Evolutionary conservation across 75 land plant genomes (phyloP).

Genomic region (Pseudotsuga menziesii): DNA sequence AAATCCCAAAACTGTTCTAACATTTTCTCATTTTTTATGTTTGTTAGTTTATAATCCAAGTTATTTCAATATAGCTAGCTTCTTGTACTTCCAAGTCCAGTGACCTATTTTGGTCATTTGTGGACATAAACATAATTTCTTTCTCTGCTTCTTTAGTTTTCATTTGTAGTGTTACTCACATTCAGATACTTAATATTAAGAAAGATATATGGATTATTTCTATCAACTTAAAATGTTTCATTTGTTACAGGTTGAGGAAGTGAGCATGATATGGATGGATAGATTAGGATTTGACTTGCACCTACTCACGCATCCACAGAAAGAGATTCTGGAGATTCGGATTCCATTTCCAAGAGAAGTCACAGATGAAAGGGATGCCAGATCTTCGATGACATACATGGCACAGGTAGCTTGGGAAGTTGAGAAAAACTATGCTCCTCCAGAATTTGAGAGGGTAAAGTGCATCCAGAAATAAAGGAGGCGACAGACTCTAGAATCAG

Average conservation of each 20-base stretch:
- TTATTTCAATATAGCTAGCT: too few species aligned
- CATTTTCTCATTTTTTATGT: too few species aligned
- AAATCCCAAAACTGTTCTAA: too few species aligned
- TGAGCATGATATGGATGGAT: slow-evolving; percentile 93
- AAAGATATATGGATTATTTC: too few species aligned
- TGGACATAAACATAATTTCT: too few species aligned
- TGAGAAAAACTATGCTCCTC: slow-evolving; percentile 61
- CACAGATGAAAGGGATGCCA: slow-evolving; percentile 83
- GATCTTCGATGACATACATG: slow-evolving; percentile 85
- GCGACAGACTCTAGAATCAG: not conserved
- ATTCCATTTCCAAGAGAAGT: slow-evolving; percentile 95
- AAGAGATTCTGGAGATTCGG: slow-evolving; percentile 57
- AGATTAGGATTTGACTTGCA: slow-evolving; percentile 91
- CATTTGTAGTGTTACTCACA: too few species aligned
- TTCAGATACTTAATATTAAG: too few species aligned
- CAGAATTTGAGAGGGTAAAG: slow-evolving; percentile 60
- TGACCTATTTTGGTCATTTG: too few species aligned
- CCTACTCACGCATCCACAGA: slow-evolving; percentile 31
- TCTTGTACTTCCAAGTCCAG: too few species aligned
- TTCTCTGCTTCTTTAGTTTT: too few species aligned
- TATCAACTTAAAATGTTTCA: too few species aligned
- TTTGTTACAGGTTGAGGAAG: slow-evolving; percentile 55
- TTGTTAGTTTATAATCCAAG: too few species aligned
- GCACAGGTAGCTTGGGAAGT: slow-evolving; percentile 96
- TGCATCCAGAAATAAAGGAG: slow-evolving; percentile 23